These are phyloP conservation scores for Mucor irregularis DNA, from an alignment of 371 early-diverging fungal species.

Conservation along the genomic window DNA sequence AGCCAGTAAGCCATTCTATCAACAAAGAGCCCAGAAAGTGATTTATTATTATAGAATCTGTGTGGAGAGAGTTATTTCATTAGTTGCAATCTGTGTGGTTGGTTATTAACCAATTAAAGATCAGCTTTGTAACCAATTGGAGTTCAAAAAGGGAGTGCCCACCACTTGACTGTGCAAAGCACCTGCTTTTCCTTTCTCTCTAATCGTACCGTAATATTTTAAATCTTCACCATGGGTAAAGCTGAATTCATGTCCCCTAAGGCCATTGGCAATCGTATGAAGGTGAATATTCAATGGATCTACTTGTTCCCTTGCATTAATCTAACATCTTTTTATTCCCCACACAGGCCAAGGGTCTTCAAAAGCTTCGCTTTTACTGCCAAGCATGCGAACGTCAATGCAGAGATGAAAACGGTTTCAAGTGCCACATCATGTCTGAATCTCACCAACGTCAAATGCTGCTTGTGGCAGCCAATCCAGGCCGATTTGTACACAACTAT, in stretches of 20 bases:
- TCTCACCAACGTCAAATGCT: slow-evolving; percentile 93
- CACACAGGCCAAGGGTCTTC: slow-evolving; percentile 83
- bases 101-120: too few relatives aligned
- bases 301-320: neutral
- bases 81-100: too few relatives aligned
- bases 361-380: slow-evolving; percentile 92
- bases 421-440: slow-evolving; percentile 91
- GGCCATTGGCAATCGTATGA: slow-evolving; percentile 83
- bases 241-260: slow-evolving; percentile 80
- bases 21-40: too few relatives aligned
- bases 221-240: too few relatives aligned
- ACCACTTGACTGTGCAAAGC: too few relatives aligned
- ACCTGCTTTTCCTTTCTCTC: too few relatives aligned
- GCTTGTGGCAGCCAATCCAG: slow-evolving; percentile 83
- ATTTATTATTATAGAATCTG: too few relatives aligned
- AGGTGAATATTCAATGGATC: slow-evolving; percentile 27
- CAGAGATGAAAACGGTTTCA: slow-evolving; percentile 96
- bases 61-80: too few relatives aligned
- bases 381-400: slow-evolving; percentile 94
- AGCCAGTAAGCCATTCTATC: too few relatives aligned
- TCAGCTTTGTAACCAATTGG: too few relatives aligned
- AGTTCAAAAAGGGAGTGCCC: too few relatives aligned
- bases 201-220: too few relatives aligned
- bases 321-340: neutral
- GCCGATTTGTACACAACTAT: slow-evolving; percentile 66